Base-by-base conservation (phyloP, 768 basidiomycete species). In the Trametes sanguinea region DNA sequence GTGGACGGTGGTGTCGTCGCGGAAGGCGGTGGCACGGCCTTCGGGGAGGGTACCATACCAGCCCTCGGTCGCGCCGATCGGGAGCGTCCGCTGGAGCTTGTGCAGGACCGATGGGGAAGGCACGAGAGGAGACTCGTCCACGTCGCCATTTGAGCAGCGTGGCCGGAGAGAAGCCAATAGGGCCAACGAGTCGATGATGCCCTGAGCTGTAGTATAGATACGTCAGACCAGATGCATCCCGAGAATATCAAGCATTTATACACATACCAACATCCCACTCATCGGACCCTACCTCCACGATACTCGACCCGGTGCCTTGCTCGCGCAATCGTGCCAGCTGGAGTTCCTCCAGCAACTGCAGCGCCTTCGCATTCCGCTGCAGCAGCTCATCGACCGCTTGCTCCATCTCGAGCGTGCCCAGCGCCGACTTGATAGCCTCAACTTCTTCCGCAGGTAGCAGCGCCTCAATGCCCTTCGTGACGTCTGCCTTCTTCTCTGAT, bases 181-280 rank as follows among this genome's bases (percentile, higher is more conserved):
- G 3, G 81, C 78, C 56, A 94, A 78, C 10, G 92, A 91, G 57
- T 88, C 81, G 57, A 88, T 68, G 59, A 93, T 91, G 57, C 84
- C 80, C 72, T 88, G 85, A 22, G 92, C 92, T 93, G 70, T 42
- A 13, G 9, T 29, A 16, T 51, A 48, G 30, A 13, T 27, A 48
- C 35, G 35, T 37, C 11, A 59, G 40, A 37, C 32, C 56, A 55
- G 4, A 63, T 37, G n/a, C 61, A 56, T 67, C 47, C 35, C 53
- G 51, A 54, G 58, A 48, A 43, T 13, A 43, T 8, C 14, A 13
- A 46, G 45, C 22, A 50, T 32, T 13, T 50, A 50, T 30, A 11
- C 30, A 73, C 87, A 65, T 69, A 92, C 92, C 92, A 62, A 83
- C 84, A 65, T 90, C 86, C 88, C 88, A 92, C 72, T 94, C 92